Percentiles rank a stretch among this genome's conserved stretches.
phyloP scores from a whole-genome alignment of 768 basidiomycete genomes.

The Russula ochroleuca region DNA sequence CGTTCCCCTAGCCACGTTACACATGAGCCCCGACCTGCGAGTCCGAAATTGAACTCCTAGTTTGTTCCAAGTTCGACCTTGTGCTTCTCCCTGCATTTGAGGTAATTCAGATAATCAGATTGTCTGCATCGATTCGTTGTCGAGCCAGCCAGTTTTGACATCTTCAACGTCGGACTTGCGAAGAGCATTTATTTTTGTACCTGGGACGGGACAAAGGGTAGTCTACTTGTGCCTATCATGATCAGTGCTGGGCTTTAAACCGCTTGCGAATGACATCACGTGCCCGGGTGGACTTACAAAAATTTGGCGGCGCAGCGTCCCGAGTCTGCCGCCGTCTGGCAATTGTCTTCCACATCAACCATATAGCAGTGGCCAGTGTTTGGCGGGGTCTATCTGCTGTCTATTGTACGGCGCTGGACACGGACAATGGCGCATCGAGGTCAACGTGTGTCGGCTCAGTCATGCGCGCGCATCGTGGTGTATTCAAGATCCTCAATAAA shows the following conservation, averaged over 20 bases:
- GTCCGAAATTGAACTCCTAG: neutral
- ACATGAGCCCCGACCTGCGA: neutral
- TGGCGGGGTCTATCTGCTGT: neutral
- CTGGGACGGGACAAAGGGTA: neutral
- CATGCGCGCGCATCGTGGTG: neutral
- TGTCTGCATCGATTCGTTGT: neutral
- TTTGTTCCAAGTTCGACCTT: neutral
- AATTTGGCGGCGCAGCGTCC: neutral
- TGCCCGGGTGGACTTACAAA: neutral
- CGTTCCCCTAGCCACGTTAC: neutral
- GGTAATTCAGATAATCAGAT: neutral
- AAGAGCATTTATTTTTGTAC: neutral
- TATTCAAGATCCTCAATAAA: too few relatives aligned
- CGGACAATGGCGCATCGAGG: neutral
- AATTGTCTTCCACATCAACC: neutral
- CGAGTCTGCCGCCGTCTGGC: too few relatives aligned
- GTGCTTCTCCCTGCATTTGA: neutral
- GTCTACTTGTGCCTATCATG: neutral
- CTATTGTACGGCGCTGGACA: neutral
- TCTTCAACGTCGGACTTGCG: neutral
- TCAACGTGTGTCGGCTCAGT: neutral
- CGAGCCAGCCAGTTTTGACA: neutral
- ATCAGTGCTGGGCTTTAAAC: neutral
- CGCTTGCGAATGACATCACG: neutral
- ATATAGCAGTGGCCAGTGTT: neutral